Percentiles rank a stretch among this genome's conserved stretches.
phyloP scores from a whole-genome alignment of 495 filamentous ascomycete species.

The Talaromyces nanjingensis region DNA sequence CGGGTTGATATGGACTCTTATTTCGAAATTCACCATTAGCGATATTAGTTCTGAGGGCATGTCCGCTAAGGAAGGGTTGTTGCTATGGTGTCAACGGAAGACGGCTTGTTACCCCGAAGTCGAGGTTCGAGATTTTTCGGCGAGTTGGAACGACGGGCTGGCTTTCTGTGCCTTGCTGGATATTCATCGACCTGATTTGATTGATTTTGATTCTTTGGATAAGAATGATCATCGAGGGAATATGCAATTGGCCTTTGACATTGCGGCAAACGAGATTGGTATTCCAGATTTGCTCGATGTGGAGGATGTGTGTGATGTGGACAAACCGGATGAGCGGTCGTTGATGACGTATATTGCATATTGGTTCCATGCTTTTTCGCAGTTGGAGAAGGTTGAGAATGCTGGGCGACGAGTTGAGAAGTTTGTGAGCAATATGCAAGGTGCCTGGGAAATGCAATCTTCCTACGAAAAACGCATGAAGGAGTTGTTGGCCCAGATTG shows the following conservation, averaged over 20 bases:
- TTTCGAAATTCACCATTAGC: conserved; percentile 94
- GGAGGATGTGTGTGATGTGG: conserved; percentile 95
- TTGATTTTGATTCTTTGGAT: conserved; percentile 90
- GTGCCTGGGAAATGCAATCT: conserved; percentile 99
- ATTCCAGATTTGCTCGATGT: conserved; percentile 95
- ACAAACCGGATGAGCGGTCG: conserved; percentile 89
- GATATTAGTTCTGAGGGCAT: conserved; percentile 98
- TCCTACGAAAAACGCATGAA: conserved; percentile 86
- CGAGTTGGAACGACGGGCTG: conserved; percentile 93
- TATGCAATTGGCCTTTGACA: conserved; percentile 95
- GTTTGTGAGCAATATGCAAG: conserved; percentile 97
- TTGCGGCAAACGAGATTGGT: conserved; percentile 92
- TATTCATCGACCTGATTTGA: conserved; percentile 93
- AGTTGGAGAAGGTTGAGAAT: conserved; percentile 96
- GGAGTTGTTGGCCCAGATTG: conserved; percentile 67
- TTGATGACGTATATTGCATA: conserved; percentile 99
- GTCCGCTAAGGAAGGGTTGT: conserved; percentile 91
- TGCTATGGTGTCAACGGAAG: conserved; percentile 97
- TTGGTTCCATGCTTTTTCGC: conserved; percentile 99
- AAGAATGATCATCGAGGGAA: conserved; percentile 93
- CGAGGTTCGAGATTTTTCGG: conserved; percentile 86
- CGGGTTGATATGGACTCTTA: conserved; percentile 94
- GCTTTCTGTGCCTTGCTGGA: conserved; percentile 95
- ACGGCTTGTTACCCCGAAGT: conserved; percentile 98
- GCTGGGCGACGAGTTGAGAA: conserved; percentile 95